Evolutionary conservation across 2,329 filamentous ascomycete genomes (phyloP), one percentile per base, ranked within the genome.

Genomic region (Aspergillus felis): DNA sequence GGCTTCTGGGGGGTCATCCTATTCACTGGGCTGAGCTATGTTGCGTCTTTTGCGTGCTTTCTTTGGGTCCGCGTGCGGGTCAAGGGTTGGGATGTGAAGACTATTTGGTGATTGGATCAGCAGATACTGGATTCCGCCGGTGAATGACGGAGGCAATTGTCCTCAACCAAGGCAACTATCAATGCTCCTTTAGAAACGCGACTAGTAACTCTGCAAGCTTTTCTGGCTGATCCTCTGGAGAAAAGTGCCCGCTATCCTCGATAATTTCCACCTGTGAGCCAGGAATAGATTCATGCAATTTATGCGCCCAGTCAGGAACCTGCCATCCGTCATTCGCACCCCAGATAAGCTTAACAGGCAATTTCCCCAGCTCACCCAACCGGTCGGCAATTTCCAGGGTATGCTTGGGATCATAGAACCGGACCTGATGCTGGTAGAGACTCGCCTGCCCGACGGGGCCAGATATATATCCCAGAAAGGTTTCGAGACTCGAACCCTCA

Each of bases 341-440:
- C 70, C 71, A 72, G 2, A 74, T 67, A 1, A 62, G 9, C 46
- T 71, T 64, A 4, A 71, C 68, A 0, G 68, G 66, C 0, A 70
- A 7, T 24, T 64, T 63, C 2, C 51, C 57, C 2, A 73, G 58
- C 46, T 71, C 64, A 0, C 29, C 50, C 0, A 73, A 59, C 2
- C 60, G 64, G 0, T 61, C 53, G 0, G 64, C 59, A 8, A 74
- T 56, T 50, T 74, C 70, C 58, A 73, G 56, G 2, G 71, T 73
- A 51, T 72, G 71, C n/a, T 66, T 72, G 0, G 67, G 67, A 10
- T 72, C 68, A 28, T 72, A 73, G 48, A 72, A 68, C 1, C 64
- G 66, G 25, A 74, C 57, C 35, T 73, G 71, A 44, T 74, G 71
- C 56, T 71, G 63, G 55, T 73, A 72, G 8, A 73, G 50, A 52